Evolutionary conservation across 2,329 filamentous ascomycete species (phyloP), one percentile per base, ranked within the genome.

Genomic region (Capronia americana): DNA sequence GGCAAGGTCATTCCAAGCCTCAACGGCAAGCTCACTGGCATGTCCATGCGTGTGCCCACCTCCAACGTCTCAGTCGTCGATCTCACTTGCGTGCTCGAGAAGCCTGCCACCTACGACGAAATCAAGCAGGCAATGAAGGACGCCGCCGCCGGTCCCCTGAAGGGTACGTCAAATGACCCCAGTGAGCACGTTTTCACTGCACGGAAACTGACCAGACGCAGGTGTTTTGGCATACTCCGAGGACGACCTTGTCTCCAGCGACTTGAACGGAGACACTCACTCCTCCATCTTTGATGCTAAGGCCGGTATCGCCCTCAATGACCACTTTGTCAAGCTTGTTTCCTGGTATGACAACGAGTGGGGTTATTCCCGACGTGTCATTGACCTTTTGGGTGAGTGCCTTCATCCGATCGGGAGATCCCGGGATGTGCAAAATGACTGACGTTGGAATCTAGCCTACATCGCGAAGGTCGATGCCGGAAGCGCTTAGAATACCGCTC

Each of bases 331-430:
- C 88, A 99, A 99, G 91, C 88, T 99, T 71, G 91, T 97, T 81
- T 90, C 90, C 77, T 98, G 94, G 95, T 97, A 97, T 85, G 93
- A 97, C 88, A 98, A 98, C 88, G 94, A 98, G 89, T 97, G 93
- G 93, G 95, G 93, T 79, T 98, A 99, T 91, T 96, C 92, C 82
- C 93, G 93, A 86, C 95, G 91, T 88, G 91, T 93, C 77, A 85
- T 93, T 75, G 91, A 95, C 84, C 90, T 95, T 76, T 79, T 82
- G 71, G 69, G 79, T 81, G 77, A 77, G 78, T 75, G 50, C 60
- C n/a, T 50, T 60, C 20, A 48, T 62, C 46, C 38, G 23, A 41
- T 64, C 61, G 66, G 57, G 58, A 65, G 34, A 57, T 61, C 38
- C 66, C 58, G 64, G 66, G 32, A 58, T 20, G 24, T 34, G 41